These are phyloP conservation scores for Prinsepia uniflora DNA, from an alignment of 306 rosid genomes.

Conservation along the genomic window DNA sequence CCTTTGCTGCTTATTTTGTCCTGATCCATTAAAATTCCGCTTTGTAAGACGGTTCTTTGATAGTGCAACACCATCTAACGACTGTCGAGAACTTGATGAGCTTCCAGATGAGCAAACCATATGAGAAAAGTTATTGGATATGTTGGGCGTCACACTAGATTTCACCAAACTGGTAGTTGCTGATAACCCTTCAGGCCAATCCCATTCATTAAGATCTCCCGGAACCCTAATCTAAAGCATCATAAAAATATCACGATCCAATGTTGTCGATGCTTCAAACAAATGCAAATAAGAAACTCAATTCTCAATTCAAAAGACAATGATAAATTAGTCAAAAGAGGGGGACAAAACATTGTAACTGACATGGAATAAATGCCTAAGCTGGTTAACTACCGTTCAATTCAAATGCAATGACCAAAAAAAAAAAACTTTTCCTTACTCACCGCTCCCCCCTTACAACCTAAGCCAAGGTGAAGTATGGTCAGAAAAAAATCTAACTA, in stretches of 20 bases:
- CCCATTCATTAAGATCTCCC: conserved; percentile 66
- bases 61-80: conserved; percentile 33
- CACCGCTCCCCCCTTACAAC: conserved; percentile 1
- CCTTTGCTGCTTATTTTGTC: conserved; percentile 36
- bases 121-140: conserved; percentile 36
- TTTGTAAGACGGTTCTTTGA: conserved; percentile 29
- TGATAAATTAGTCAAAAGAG: conserved; percentile 10
- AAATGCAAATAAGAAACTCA: conserved; percentile 58
- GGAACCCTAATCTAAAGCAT: conserved; percentile 83
- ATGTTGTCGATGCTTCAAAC: conserved; percentile 63
- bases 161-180: conserved; percentile 43
- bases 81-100: conserved; percentile 41
- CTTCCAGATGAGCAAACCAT: conserved; percentile 33
- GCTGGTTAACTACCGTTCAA: neutral
- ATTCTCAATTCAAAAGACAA: conserved; percentile 48
- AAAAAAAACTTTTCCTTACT: neutral
- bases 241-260: conserved; percentile 73
- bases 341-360: neutral
- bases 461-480: neutral
- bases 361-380: conserved; percentile 16
- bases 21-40: conserved; percentile 35
- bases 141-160: conserved; percentile 39
- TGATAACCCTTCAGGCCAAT: conserved; percentile 71
- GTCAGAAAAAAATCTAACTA: neutral
- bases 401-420: neutral